Conservation (phyloP, 192 early-diverging fungal genomes). For the Coemansia asiatica region DNA sequence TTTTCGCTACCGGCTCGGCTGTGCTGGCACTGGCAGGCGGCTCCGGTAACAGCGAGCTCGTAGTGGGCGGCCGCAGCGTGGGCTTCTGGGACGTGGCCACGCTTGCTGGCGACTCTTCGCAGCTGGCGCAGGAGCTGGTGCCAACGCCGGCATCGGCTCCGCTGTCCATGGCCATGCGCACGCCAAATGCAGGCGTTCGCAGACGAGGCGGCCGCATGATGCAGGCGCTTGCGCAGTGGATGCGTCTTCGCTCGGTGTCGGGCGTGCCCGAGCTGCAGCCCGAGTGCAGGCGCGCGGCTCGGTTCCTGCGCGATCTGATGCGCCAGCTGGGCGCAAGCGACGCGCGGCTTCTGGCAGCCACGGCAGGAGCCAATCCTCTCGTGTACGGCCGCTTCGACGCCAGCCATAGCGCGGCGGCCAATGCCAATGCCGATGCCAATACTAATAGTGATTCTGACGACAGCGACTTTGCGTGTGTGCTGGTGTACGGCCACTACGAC, state of each 20-base stretch:
- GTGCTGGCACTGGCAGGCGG: slow-evolving; percentile 60
- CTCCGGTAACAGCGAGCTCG: slow-evolving; percentile 41
- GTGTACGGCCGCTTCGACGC: slow-evolving; percentile 67
- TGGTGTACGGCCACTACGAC: slow-evolving; percentile 82
- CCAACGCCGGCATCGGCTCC: not conserved
- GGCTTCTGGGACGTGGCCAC: slow-evolving; percentile 60
- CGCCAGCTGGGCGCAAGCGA: slow-evolving; percentile 67
- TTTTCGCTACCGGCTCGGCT: slow-evolving; percentile 49
- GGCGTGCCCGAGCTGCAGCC: slow-evolving; percentile 66
- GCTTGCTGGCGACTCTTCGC: not conserved
- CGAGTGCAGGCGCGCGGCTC: slow-evolving; percentile 71
- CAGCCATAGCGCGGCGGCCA: not conserved
- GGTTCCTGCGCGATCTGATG: slow-evolving; percentile 67
- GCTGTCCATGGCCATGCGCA: not conserved
- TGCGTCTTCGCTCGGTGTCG: slow-evolving; percentile 66
- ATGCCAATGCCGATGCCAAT: slow-evolving; percentile 19
- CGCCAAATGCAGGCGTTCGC: slow-evolving; percentile 10
- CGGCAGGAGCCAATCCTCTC: slow-evolving; percentile 64
- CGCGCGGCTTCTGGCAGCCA: slow-evolving; percentile 60
- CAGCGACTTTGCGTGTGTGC: slow-evolving; percentile 49
- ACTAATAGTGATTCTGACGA: too few species aligned
- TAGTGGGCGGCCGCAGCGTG: slow-evolving; percentile 65
- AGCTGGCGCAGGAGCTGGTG: not conserved
- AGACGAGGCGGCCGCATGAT: slow-evolving; percentile 40
- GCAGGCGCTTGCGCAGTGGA: slow-evolving; percentile 68